These are phyloP conservation scores for Saccharum hybrid DNA, from an alignment of 202 grass and related monocot genomes.

Conservation along the genomic window DNA sequence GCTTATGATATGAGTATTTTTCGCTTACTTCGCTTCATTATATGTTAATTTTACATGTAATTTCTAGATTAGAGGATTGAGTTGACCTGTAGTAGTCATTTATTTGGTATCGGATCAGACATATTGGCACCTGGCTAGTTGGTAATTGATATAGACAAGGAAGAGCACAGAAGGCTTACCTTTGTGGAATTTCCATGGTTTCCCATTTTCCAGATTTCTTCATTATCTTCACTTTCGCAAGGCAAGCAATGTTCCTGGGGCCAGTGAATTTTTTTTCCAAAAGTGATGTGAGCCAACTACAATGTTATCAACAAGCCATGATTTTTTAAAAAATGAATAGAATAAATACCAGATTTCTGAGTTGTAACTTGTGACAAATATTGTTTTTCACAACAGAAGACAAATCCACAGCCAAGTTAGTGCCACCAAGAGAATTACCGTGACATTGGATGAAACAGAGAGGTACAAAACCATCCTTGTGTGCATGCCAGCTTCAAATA, in stretches of 20 bases:
- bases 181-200: conserved; percentile 81
- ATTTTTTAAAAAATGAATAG: conserved; percentile 2
- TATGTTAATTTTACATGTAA: neutral
- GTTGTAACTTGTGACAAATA: conserved; percentile 1
- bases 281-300: conserved; percentile 1
- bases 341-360: neutral
- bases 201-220: conserved; percentile 92
- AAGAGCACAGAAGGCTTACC: conserved; percentile 53
- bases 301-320: neutral
- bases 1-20: neutral
- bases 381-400: neutral
- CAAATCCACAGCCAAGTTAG: conserved; percentile 8
- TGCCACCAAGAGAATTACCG: conserved; percentile 57
- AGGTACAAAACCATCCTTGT: conserved; percentile 95
- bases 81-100: neutral
- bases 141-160: conserved; percentile 29
- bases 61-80: neutral
- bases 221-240: conserved; percentile 90
- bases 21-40: conserved; percentile 32
- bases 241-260: conserved; percentile 79
- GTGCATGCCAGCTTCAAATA: conserved; percentile 93
- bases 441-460: conserved; percentile 74
- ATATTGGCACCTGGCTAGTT: neutral
- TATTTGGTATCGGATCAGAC: conserved; percentile 1
- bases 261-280: neutral